Percentiles rank a stretch among this genome's conserved stretches.
These are phyloP conservation scores for Oenanthe javanica DNA, from an alignment of 140 eudicot species.

Conservation along the genomic window DNA sequence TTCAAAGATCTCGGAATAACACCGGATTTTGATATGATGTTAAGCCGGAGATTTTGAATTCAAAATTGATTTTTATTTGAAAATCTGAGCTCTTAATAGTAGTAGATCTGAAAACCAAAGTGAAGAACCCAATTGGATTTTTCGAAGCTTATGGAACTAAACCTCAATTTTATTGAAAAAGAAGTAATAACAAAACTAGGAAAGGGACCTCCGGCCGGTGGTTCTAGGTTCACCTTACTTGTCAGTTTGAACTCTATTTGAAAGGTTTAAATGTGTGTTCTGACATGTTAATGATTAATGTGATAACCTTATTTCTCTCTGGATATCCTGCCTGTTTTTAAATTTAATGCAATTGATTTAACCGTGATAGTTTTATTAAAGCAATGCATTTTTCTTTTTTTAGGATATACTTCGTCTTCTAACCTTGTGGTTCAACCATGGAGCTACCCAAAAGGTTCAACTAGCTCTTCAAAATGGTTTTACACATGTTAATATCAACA, in stretches of 20 bases:
- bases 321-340: background rate
- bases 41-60: too few species aligned
- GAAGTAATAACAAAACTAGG: too few species aligned
- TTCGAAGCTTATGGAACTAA: too few species aligned
- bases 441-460: conserved; percentile 93
- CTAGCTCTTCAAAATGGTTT: conserved; percentile 83
- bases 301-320: background rate
- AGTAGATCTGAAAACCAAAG: too few species aligned
- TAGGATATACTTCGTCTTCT: conserved; percentile 99
- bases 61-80: too few species aligned
- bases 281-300: background rate
- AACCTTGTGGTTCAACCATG: conserved; percentile 98
- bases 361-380: background rate
- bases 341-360: background rate
- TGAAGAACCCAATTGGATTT: too few species aligned
- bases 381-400: background rate
- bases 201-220: too few species aligned
- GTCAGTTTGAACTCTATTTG: background rate
- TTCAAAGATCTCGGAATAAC: too few species aligned
- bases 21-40: too few species aligned
- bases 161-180: too few species aligned
- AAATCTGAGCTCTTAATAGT: too few species aligned
- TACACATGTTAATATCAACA: conserved; percentile 81
- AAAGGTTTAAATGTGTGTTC: background rate
- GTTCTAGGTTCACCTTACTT: background rate